Conservation (phyloP, 768 basidiomycete species). For the Xerocomellus amylosporus region DNA sequence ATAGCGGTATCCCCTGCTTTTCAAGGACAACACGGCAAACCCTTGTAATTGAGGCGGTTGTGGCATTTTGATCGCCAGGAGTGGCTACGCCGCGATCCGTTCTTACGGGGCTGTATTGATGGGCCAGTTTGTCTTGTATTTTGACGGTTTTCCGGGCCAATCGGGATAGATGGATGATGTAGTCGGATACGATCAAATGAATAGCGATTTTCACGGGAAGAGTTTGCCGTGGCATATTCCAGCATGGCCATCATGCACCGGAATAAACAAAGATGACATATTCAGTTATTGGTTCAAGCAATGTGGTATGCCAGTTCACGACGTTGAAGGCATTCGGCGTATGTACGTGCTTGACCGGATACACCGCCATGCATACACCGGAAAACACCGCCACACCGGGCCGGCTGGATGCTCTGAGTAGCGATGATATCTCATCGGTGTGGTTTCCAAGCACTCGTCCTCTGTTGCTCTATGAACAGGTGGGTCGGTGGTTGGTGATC, state of each 20-base stretch:
- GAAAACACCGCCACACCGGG: conserved; percentile 10
- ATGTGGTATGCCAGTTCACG: not conserved
- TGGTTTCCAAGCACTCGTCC: not conserved
- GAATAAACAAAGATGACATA: not conserved
- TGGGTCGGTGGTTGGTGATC: not conserved
- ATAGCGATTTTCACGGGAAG: not conserved
- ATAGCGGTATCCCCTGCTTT: not conserved
- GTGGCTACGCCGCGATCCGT: not conserved
- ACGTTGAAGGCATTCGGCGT: not conserved
- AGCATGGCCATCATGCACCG: not conserved
- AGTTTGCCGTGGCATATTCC: not conserved
- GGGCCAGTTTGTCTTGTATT: not conserved
- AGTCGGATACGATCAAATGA: not conserved
- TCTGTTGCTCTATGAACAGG: not conserved
- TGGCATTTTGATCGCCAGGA: not conserved
- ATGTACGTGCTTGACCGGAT: not conserved
- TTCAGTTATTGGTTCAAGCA: not conserved
- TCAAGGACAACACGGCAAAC: not conserved
- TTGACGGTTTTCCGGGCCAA: not conserved
- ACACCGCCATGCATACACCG: conserved; percentile 11
- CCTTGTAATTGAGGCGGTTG: not conserved
- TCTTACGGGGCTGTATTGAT: not conserved
- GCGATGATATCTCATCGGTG: not conserved
- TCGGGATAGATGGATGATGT: not conserved
- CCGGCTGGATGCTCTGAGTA: not conserved